Conservation (phyloP, 495 filamentous ascomycete genomes). For the Usnea hakonensis region DNA sequence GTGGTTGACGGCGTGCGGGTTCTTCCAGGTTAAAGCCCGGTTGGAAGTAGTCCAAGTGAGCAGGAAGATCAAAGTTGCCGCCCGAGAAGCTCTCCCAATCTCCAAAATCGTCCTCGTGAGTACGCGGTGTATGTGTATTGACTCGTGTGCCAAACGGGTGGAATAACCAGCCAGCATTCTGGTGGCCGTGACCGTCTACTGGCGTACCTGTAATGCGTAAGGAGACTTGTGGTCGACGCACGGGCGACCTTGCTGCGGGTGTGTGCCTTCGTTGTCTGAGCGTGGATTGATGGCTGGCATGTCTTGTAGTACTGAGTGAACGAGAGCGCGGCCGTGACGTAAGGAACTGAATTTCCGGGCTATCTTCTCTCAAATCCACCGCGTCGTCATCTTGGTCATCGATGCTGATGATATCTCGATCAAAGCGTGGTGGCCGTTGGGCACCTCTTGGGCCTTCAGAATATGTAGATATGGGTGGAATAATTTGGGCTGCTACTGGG, state of each 20-base stretch:
- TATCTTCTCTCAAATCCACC: slow-evolving; percentile 16
- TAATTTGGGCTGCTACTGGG: slow-evolving; percentile 25
- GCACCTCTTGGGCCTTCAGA: slow-evolving; percentile 12
- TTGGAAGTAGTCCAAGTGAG: slow-evolving; percentile 25
- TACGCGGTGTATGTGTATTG: neutral
- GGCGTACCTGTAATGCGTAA: slow-evolving; percentile 8
- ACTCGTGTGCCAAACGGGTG: neutral
- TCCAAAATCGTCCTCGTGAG: neutral
- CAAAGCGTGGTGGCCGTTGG: slow-evolving; percentile 19
- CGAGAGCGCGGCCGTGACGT: slow-evolving; percentile 21
- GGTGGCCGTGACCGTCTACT: neutral
- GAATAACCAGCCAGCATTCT: neutral
- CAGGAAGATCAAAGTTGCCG: slow-evolving; percentile 22
- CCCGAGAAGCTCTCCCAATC: neutral
- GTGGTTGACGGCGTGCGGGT: slow-evolving; percentile 23
- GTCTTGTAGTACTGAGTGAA: slow-evolving; percentile 9
- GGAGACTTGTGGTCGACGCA: slow-evolving; percentile 5
- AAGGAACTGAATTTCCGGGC: slow-evolving; percentile 23
- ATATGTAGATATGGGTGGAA: neutral
- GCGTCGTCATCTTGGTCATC: slow-evolving; percentile 18
- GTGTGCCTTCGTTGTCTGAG: slow-evolving; percentile 6
- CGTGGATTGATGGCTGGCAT: neutral
- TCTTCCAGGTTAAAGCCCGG: slow-evolving; percentile 28
- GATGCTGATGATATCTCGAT: slow-evolving; percentile 25
- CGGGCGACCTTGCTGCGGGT: slow-evolving; percentile 7